Evolutionary conservation across 805 yeast genomes (phyloP).

Genomic region (Cyberlindnera amylophila): DNA sequence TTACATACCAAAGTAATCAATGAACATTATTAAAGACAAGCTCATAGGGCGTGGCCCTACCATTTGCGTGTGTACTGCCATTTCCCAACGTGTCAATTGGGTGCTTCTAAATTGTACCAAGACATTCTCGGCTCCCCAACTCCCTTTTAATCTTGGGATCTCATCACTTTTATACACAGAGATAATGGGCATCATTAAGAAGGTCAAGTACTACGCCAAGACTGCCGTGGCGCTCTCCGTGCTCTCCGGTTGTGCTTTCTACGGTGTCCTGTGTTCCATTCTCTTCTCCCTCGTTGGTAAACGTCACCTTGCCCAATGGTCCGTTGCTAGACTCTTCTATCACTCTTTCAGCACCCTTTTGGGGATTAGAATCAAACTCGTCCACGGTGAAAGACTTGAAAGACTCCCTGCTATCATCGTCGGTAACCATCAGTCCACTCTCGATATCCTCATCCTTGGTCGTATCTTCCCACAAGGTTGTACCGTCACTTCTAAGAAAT

Average conservation of each 20-base stretch:
- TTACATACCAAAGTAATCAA: too few relatives aligned
- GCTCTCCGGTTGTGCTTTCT: slow-evolving; percentile 57
- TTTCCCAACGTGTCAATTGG: too few relatives aligned
- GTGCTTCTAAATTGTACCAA: too few relatives aligned
- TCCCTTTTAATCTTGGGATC: too few relatives aligned
- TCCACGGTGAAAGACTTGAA: slow-evolving; percentile 57
- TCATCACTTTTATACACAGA: too few relatives aligned
- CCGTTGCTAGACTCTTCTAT: slow-evolving; percentile 83
- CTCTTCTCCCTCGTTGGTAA: slow-evolving; percentile 65
- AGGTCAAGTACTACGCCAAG: slow-evolving; percentile 51
- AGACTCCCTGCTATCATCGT: slow-evolving; percentile 72
- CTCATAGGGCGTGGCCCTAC: too few relatives aligned
- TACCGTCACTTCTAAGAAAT: slow-evolving; percentile 88
- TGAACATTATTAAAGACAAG: too few relatives aligned
- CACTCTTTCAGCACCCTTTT: slow-evolving; percentile 52
- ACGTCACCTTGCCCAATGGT: slow-evolving; percentile 79
- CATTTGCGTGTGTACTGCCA: too few relatives aligned
- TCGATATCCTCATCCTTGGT: slow-evolving; percentile 82
- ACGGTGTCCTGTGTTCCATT: slow-evolving; percentile 76
- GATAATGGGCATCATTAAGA: slow-evolving; percentile 10
- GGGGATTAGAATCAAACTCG: slow-evolving; percentile 68
- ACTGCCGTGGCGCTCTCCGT: slow-evolving; percentile 50
- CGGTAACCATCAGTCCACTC: slow-evolving; percentile 86
- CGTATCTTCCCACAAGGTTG: slow-evolving; percentile 81
- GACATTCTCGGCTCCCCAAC: too few relatives aligned